Evolutionary conservation across 225 moss, liverwort and hornwort species (phyloP), one percentile per base, ranked within the genome.

Genomic region (Rhytidiadelphus loreus): DNA sequence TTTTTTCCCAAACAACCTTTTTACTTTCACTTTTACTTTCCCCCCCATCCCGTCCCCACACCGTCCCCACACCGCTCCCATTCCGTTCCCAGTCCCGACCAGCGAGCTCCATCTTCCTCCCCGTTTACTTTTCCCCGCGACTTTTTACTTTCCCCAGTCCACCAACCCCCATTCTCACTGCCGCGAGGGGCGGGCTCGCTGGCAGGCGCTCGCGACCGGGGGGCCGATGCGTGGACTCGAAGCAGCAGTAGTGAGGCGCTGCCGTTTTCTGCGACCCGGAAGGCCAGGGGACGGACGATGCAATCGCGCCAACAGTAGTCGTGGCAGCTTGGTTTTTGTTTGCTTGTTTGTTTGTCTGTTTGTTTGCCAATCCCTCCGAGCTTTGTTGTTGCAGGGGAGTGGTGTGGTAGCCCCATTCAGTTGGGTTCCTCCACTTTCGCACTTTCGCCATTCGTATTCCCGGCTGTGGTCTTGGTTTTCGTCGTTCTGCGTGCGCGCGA

Each of bases 191-290:
- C 5, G 35, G 32, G 66, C 72, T 8, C 7, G 30, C 46, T 23
- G 62, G 50, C 66, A 66, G 66, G 53, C 66, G 83, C 78, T 66
- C 65, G 33, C 65, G 78, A 86, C 41, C 53, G 11, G 24, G 53
- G 33, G 61, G 46, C 63, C 65, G 65, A 86, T 55, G 86, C 66
- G 86, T 56, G 79, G 86, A 86, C 86, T 86, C 78, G 78, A 76
- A 76, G 86, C 86, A 86, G 76, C 72, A 59, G 7, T 0, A 20
- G 33, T 3, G 2, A 46, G 76, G 62, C n/a, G 33, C 86, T 77
- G 86, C 88, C 88, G 88, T 88, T 88, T 88, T 88, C 82, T 35
- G 88, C 82, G 88, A 88, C 88, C 88, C 82, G 82, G 88, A 28
- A 73, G 33, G 25, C 62, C 43, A 62, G 88, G 44, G 33, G 33